Base-by-base conservation (phyloP, 179 eudicot species). In the Gypsophila paniculata region DNA sequence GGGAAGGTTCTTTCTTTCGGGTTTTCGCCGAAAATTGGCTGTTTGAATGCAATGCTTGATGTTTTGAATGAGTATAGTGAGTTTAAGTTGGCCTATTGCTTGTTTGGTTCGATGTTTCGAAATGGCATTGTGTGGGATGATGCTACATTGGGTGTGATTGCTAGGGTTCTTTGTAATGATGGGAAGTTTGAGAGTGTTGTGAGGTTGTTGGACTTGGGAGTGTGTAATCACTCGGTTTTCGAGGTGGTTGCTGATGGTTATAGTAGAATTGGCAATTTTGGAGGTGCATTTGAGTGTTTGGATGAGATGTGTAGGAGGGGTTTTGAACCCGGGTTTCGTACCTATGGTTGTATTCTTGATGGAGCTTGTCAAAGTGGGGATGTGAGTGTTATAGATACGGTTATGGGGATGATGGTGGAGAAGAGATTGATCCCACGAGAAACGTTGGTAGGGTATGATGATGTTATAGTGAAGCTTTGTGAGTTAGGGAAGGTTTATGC, bases 331-430 rank as follows among this genome's bases (percentile, higher is more conserved):
- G 83, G 89, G 57, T 89, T 91, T 77, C 36, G 77, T 65, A 81
- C 88, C 49, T 93, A 85, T 76, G 82, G 90, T 67, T 89, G 89
- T n/a, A 81, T 93, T 76, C 91, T 91, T 59, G 86, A 93, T 64
- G 89, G 91, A 34, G 93, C 93, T 59, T 93, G 93, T 78, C 77
- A 76, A 44, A 74, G 72, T 81, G 79, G 80, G 38, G 69, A 91
- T 70, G 19, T 8, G 15, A 53, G 79, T 53, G 84, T 81, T 72
- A 72, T 79, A 44, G 85, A 86, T 44, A 76, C 11, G 62, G 76
- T 79, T 53, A 68, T 89, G 74, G 49, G 55, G 52, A 58, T 46
- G 39, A 83, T 93, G 98, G 75, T 39, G 10, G 85, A 82, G 68
- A 85, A 80, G 75, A 82, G 79, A 5, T 80, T 83, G 79, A 61